These are phyloP conservation scores for Acaromyces ingoldii DNA, from an alignment of 1,284 basidiomycete species.

Conservation along the genomic window DNA sequence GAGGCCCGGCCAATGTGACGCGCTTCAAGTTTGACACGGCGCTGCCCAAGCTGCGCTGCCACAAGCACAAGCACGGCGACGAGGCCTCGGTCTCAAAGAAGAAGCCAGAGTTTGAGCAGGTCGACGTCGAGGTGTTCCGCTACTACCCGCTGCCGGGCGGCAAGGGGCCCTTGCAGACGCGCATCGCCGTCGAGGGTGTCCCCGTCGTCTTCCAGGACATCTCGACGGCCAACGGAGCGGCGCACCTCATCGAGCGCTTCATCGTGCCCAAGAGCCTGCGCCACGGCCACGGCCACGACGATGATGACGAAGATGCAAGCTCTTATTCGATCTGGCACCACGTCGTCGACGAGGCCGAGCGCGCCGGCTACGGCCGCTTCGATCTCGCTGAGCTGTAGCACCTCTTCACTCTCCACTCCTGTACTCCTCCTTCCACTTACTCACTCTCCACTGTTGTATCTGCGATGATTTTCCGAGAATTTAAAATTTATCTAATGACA, in stretches of 20 bases:
- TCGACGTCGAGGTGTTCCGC: constrained; percentile 34
- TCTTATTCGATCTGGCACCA: constrained; percentile 25
- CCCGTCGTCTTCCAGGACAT: constrained; percentile 58
- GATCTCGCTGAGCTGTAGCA: constrained; percentile 20
- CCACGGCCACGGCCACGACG: constrained; percentile 1
- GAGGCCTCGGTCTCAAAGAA: constrained; percentile 13
- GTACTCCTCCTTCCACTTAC: no score
- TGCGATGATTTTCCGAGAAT: no score
- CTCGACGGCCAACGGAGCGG: constrained; percentile 62
- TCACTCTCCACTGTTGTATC: no score
- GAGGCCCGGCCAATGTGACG: constrained; percentile 22
- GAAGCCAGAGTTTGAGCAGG: constrained; percentile 23
- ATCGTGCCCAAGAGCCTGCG: constrained; percentile 21
- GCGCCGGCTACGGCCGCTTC: constrained; percentile 21
- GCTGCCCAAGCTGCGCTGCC: constrained; percentile 17
- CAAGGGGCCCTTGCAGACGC: constrained; percentile 55
- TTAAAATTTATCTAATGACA: no score
- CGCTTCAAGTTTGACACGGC: constrained; percentile 30
- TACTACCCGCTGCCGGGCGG: constrained; percentile 30
- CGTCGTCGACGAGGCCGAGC: constrained; percentile 14
- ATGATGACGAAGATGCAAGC: not conserved
- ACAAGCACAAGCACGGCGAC: constrained; percentile 2
- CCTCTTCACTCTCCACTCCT: no score
- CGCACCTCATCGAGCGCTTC: constrained; percentile 58
- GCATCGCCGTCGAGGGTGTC: constrained; percentile 59